A percentile compares a stretch with the other conserved stretches of the same genome.
These are phyloP conservation scores for Botryotinia narcissicola DNA, from an alignment of 2,329 filamentous ascomycete genomes.

Conservation along the genomic window DNA sequence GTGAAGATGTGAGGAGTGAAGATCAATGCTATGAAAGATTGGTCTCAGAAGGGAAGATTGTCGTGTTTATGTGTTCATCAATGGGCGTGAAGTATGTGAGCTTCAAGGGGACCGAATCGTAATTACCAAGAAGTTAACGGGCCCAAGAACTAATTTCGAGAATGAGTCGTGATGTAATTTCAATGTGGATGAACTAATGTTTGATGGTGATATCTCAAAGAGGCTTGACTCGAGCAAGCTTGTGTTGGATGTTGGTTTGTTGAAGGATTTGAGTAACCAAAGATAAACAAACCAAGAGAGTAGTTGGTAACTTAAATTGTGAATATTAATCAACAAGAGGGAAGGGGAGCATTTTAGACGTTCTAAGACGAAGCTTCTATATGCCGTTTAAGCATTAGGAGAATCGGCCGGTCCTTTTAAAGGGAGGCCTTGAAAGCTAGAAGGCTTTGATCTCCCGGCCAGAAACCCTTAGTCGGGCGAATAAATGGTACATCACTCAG, in stretches of 20 bases:
- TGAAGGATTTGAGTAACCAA: neutral
- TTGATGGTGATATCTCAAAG: neutral
- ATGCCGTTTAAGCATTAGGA: slow-evolving; percentile 6
- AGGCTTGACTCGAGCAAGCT: neutral
- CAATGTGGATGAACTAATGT: neutral
- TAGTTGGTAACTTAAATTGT: neutral
- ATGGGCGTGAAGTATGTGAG: neutral
- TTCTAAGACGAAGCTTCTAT: neutral
- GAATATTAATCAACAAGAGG: neutral
- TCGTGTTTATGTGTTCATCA: neutral
- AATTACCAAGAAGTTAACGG: neutral
- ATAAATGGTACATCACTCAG: slow-evolving; percentile 6
- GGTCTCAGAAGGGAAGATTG: neutral
- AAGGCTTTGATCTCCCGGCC: neutral
- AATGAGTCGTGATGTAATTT: neutral
- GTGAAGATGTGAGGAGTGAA: neutral
- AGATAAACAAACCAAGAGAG: neutral
- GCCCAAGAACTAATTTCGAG: no score
- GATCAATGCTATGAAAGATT: neutral
- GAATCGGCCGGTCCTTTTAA: slow-evolving; percentile 13
- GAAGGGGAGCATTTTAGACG: neutral
- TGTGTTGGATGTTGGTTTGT: neutral
- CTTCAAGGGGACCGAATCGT: neutral
- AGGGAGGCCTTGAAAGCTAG: neutral
- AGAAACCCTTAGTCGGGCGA: neutral